Conservation (phyloP, 1,284 basidiomycete genomes). For the Austroboletus rostrupii region DNA sequence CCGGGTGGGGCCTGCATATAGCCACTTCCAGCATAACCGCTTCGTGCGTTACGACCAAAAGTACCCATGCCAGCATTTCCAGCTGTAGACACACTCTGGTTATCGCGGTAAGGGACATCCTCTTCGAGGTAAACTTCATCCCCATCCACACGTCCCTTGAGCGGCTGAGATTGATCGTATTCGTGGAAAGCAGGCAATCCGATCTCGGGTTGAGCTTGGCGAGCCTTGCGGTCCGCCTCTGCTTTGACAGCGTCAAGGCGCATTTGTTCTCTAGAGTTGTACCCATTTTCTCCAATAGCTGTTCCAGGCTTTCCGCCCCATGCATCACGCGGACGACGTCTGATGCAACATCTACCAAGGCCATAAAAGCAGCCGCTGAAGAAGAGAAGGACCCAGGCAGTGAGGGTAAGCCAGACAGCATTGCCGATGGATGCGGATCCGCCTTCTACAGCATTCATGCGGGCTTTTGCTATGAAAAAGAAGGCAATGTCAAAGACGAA, state of each 20-base stretch:
- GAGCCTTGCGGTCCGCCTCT: constrained; percentile 74
- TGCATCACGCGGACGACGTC: constrained; percentile 45
- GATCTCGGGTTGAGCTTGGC: constrained; percentile 55
- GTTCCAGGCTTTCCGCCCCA: constrained; percentile 33
- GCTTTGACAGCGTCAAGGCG: constrained; percentile 78
- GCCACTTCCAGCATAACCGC: constrained; percentile 46
- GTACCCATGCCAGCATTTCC: constrained; percentile 26
- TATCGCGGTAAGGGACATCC: constrained; percentile 35
- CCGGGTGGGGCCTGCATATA: constrained; percentile 63
- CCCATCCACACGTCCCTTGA: constrained; percentile 56
- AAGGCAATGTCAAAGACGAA: constrained; percentile 85
- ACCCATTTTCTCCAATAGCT: constrained; percentile 27
- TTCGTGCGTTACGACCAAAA: constrained; percentile 30
- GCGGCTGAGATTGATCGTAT: constrained; percentile 54
- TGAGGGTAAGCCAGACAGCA: constrained; percentile 83
- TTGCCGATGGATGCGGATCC: constrained; percentile 74
- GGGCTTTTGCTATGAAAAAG: constrained; percentile 79
- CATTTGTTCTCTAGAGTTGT: constrained; percentile 52
- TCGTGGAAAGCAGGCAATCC: constrained; percentile 76
- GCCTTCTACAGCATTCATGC: constrained; percentile 65
- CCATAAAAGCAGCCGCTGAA: constrained; percentile 84
- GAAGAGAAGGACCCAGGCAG: constrained; percentile 78
- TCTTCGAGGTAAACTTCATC: constrained; percentile 50
- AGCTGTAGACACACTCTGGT: constrained; percentile 19
- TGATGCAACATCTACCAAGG: constrained; percentile 76